Conservation (phyloP, 2,329 filamentous ascomycete genomes). For the Aspergillus sp. region DNA sequence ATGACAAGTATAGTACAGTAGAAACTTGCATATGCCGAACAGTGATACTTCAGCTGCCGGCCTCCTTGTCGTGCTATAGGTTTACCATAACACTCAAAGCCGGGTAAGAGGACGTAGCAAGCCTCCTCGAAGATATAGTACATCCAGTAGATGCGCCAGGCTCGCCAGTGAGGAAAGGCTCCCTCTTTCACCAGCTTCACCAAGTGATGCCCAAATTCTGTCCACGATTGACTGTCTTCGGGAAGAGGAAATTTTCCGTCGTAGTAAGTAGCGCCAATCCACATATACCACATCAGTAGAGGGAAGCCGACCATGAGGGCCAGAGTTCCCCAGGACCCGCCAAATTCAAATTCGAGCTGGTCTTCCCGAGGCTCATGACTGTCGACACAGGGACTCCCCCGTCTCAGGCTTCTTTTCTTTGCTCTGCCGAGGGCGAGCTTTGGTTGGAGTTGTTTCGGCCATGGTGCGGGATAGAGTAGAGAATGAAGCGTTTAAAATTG, state of each 20-base stretch:
- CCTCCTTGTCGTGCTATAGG: conserved; percentile 71
- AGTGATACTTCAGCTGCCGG: conserved; percentile 85
- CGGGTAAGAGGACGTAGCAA: conserved; percentile 77
- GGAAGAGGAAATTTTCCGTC: conserved; percentile 69
- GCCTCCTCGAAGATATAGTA: conserved; percentile 77
- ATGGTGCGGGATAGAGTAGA: too few species aligned
- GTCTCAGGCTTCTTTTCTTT: too few species aligned
- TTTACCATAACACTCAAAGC: conserved; percentile 80
- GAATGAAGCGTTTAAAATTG: too few species aligned
- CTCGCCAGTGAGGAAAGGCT: conserved; percentile 70
- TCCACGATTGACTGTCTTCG: conserved; percentile 53
- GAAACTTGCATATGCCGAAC: conserved; percentile 85
- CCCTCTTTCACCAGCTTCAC: conserved; percentile 65
- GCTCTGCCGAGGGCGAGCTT: too few species aligned
- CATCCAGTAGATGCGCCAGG: conserved; percentile 90
- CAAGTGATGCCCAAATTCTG: conserved; percentile 64
- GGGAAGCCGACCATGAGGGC: conserved; percentile 87
- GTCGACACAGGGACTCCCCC: too few species aligned
- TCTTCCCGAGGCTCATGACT: too few species aligned
- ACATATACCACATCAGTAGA: conserved; percentile 96
- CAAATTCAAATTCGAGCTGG: conserved; percentile 58
- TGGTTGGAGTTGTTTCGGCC: too few species aligned
- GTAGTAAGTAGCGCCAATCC: conserved; percentile 89
- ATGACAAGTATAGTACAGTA: conserved; percentile 42
- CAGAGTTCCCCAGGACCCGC: conserved; percentile 66